Evolutionary conservation across 1,284 basidiomycete species (phyloP), one percentile per base, ranked within the genome.

Genomic region (Coriolopsis trogii): DNA sequence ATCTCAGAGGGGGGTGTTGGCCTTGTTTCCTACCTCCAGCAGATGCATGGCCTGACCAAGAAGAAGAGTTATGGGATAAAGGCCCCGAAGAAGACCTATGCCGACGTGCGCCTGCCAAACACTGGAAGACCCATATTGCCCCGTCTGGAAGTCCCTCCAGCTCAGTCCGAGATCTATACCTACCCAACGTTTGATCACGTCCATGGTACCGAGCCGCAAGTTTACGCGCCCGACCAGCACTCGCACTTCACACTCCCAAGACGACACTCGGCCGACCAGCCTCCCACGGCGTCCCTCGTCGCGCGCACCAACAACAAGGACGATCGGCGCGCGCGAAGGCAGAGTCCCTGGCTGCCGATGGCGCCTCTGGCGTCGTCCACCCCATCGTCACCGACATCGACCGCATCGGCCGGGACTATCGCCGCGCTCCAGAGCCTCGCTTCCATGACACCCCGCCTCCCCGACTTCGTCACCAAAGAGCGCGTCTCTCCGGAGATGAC

Each of bases 1-100:
- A 40, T 46, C 13, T n/a, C 48, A 8, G 59, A 59, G 13, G 56
- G 59, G 18, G 61, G 59, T 24, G 62, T 58, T 23, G 62, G 64
- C 7, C 59, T 69, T 8, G 67, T 69, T 33, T 63, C 59, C 15
- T 68, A 65, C 49, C 59, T 69, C n/a, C 66, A 68, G 53, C 64
- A 66, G 41, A 63, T 65, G 59, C 66, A 69, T 41, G 67, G 67
- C 6, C 51, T 69, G 18, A 65, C 65, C 7, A 69, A 69, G 53
- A 67, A 67, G 50, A 59, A 66, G 46, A 64, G 53, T 28, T 63
- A 64, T 31, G 61, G 62, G 2, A 46, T 56, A 8, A 66, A 64
- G 50, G 55, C 51, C 15, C 55, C 51, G 29, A 66, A 65, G 53
- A 62, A 64, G 34, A 51, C 56, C 2, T 51, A 60, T 6, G 55